Base-by-base conservation (phyloP, 2,329 filamentous ascomycete species). In the Emmonsiellopsis sp. region DNA sequence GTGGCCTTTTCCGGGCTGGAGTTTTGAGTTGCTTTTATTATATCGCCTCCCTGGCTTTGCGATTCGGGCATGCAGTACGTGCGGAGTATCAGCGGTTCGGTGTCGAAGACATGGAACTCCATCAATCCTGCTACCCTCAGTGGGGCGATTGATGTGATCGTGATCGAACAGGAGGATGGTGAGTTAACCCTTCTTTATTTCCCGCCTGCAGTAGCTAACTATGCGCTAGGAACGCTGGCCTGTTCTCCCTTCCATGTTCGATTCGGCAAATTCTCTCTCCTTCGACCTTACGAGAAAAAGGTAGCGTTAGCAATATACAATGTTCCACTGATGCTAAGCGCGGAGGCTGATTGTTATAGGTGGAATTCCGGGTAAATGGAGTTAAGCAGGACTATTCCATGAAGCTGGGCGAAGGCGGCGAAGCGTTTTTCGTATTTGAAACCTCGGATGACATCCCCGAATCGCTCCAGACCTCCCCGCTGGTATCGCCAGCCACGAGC, bases 351-450 rank as follows among this genome's bases (percentile, higher is more conserved):
- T 32, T 37, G 34, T 56, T 49, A 11, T 56, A 77, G 74, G 93
- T 98, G 65, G 91, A 97, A 72, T 98, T 98, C 74, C 82, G 81
- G 62, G 91, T 98, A 78, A 98, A 98, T 77, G 87, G 88, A 64
- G 74, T 81, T 56, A 94, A 93, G 72, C 90, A 95, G 69, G 80
- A 93, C 61, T 96, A 95, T 75, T 84, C 93, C 46, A 98, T 98
- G 93, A 98, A 98, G 74, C 80, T 98, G 17, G 93, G 93, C 44
- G 93, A 98, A 68, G 93, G 89, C 51, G 93, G 93, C 59, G 93
- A 98, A 74, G 93, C 93, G 31, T 98, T 98, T 74, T 98, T 98
- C 71, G 90, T 98, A 58, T 97, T 98, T 65, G 90, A 97, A 74
- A 98, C 93, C 7, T 86, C 85, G 51, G 88, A 92, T 61, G 86